A percentile compares a stretch with the other conserved stretches of the same genome.
Evolutionary conservation across 306 rosid species (phyloP).

Genomic region (Senna siamea): DNA sequence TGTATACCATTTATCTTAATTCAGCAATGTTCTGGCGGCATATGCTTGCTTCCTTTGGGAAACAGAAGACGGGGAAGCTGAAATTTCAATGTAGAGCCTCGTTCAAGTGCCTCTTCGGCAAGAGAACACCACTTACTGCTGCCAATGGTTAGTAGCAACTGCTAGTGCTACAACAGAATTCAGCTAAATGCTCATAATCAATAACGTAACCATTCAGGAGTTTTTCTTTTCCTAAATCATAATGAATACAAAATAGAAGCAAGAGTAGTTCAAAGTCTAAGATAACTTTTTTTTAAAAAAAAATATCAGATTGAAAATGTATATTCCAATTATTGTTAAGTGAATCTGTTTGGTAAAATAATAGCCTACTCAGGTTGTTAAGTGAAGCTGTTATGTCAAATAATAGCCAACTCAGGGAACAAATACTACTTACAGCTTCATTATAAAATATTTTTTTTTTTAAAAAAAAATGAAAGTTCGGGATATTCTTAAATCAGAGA

Average conservation of each 20-base stretch:
- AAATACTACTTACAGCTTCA: no score
- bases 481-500: no score
- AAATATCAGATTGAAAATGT: background rate
- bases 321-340: background rate
- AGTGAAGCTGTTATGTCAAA: background rate
- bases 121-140: slow-evolving; percentile 33
- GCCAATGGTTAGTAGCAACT: slow-evolving; percentile 31
- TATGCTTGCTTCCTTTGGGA: slow-evolving; percentile 89
- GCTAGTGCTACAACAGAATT: background rate
- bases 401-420: background rate
- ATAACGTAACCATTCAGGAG: slow-evolving; percentile 1
- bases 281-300: background rate
- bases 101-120: slow-evolving; percentile 28
- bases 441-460: no score
- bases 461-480: no score
- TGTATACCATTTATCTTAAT: slow-evolving; percentile 35
- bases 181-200: slow-evolving; percentile 10
- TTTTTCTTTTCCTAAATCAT: slow-evolving; percentile 32
- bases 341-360: background rate
- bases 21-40: slow-evolving; percentile 81
- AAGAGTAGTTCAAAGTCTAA: slow-evolving; percentile 8
- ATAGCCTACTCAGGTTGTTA: background rate
- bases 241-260: slow-evolving; percentile 22
- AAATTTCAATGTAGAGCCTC: slow-evolving; percentile 33
- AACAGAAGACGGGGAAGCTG: slow-evolving; percentile 57